Evolutionary conservation across 2,329 filamentous ascomycete species (phyloP).

Genomic region (Atkinsonella hypoxylon): DNA sequence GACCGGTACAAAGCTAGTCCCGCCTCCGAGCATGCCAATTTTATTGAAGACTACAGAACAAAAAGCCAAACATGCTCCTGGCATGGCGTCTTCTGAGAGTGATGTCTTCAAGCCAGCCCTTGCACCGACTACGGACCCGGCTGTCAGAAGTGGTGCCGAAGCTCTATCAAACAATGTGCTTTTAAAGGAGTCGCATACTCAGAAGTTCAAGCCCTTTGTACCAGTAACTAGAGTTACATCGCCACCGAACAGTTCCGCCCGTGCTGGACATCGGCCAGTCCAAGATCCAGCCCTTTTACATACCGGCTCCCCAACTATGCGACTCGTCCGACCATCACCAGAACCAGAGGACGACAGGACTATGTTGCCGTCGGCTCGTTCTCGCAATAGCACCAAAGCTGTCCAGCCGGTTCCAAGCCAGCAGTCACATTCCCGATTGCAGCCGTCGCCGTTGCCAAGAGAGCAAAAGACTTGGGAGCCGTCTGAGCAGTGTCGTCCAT

Average conservation of each 20-base stretch:
- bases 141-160: constrained; percentile 31
- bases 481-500: neutral
- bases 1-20: constrained; percentile 14
- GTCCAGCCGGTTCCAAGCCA: neutral
- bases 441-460: neutral
- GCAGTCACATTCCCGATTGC: neutral
- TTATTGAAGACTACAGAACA: constrained; percentile 22
- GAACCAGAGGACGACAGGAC: constrained; percentile 15
- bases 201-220: constrained; percentile 1
- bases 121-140: neutral
- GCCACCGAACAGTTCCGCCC: neutral
- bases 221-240: neutral
- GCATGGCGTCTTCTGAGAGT: neutral
- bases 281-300: constrained; percentile 13
- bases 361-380: constrained; percentile 6
- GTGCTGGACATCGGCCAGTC: neutral
- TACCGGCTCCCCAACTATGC: constrained; percentile 24
- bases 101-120: neutral
- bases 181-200: neutral
- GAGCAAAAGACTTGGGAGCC: neutral
- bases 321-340: constrained; percentile 24
- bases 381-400: neutral
- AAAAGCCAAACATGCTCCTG: neutral
- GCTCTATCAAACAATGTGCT: constrained; percentile 13
- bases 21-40: constrained; percentile 22